Conservation (phyloP, 306 rosid genomes). For the Sesbania bispinosa region DNA sequence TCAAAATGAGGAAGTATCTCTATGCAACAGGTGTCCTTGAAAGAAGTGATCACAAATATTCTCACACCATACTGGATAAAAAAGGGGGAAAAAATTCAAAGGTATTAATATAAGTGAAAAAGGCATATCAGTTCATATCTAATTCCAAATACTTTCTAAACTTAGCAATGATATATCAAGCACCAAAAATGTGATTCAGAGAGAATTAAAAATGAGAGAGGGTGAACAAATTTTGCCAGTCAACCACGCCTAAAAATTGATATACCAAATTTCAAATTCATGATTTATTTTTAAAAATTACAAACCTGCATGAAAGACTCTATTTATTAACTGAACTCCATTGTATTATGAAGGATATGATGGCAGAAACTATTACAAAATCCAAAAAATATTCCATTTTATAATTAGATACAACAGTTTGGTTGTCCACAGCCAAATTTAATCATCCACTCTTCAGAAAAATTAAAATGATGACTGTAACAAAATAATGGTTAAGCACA, state of each 20-base stretch:
- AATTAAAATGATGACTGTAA: not conserved
- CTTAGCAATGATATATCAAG: conserved; percentile 3
- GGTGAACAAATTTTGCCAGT: not conserved
- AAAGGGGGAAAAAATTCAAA: not conserved
- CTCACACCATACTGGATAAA: conserved; percentile 60
- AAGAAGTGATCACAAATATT: conserved; percentile 79
- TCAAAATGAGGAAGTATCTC: conserved; percentile 75
- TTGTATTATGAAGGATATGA: conserved; percentile 2
- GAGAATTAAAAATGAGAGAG: not conserved
- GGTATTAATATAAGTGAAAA: conserved; percentile 21
- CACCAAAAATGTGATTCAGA: conserved; percentile 3
- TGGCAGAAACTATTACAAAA: conserved; percentile 2
- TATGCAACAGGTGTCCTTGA: conserved; percentile 76
- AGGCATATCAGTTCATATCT: not conserved
- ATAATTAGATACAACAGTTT: not conserved
- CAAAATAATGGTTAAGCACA: conserved; percentile 7
- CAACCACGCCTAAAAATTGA: not conserved
- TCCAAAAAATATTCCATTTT: not conserved
- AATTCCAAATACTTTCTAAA: conserved; percentile 13
- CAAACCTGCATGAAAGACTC: not conserved
- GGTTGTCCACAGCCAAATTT: conserved; percentile 7
- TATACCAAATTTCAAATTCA: too few relatives aligned
- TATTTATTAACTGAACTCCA: not conserved
- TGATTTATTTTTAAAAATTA: not conserved
- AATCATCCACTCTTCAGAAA: not conserved